Evolutionary conservation across 2,329 filamentous ascomycete genomes (phyloP).

Genomic region (Dactylellina haptotyla): DNA sequence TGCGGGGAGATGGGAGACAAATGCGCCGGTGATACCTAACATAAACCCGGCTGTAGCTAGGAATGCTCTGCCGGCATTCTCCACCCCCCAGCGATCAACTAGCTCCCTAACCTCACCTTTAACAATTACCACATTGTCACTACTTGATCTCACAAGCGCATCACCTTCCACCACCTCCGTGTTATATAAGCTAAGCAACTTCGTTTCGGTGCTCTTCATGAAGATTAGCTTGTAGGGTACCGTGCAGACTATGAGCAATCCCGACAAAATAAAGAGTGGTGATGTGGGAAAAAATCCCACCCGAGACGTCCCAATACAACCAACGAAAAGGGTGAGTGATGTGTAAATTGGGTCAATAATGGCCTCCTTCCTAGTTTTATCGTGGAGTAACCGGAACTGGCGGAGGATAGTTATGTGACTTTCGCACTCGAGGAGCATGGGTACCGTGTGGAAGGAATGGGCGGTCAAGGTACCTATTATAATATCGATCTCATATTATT

Average conservation of each 20-base stretch:
- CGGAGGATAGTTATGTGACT: slow-evolving; percentile 32
- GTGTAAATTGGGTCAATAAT: too few relatives aligned
- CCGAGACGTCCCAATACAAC: too few relatives aligned
- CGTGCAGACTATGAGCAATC: background rate
- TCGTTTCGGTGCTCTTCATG: slow-evolving; percentile 34
- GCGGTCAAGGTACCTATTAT: slow-evolving; percentile 29
- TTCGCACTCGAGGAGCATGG: slow-evolving; percentile 25
- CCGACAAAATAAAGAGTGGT: slow-evolving; percentile 10
- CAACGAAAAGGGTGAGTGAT: too few relatives aligned
- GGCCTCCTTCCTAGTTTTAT: background rate
- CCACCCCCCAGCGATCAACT: slow-evolving; percentile 44
- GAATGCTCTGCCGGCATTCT: slow-evolving; percentile 36
- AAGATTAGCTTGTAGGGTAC: slow-evolving; percentile 23
- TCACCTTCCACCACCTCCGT: slow-evolving; percentile 18
- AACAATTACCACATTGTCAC: slow-evolving; percentile 27
- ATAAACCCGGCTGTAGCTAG: slow-evolving; percentile 5
- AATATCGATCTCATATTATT: background rate
- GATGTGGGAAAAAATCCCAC: too few relatives aligned
- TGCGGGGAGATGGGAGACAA: background rate
- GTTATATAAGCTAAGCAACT: slow-evolving; percentile 24
- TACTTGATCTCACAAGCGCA: background rate
- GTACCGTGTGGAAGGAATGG: slow-evolving; percentile 26
- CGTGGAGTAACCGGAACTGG: slow-evolving; percentile 16
- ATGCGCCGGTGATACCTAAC: background rate
- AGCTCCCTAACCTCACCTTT: slow-evolving; percentile 36